A percentile compares a stretch with the other conserved stretches of the same genome.
Evolutionary conservation across 148 eudicot genomes (phyloP).

Genomic region (Beta vulgaris): DNA sequence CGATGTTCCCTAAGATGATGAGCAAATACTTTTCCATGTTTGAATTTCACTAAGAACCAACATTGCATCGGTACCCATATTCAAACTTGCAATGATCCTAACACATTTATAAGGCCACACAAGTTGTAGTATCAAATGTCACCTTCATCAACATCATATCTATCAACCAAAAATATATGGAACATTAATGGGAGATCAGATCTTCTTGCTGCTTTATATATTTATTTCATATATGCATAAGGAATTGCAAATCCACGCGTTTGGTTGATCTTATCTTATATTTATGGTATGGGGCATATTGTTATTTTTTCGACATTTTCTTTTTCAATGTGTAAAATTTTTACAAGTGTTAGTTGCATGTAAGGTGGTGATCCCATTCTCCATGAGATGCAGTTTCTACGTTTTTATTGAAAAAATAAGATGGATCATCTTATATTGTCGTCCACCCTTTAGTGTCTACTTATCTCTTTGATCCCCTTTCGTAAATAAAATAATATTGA

Average conservation of each 20-base stretch:
- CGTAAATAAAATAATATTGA: too few species aligned
- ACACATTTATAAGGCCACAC: not conserved
- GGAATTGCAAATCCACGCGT: too few species aligned
- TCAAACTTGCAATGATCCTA: not conserved
- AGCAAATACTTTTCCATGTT: not conserved
- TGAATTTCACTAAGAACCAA: not conserved
- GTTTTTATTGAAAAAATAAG: not conserved
- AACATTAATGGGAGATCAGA: slow-evolving; percentile 12
- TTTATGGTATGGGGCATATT: not conserved
- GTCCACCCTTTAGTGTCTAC: not conserved
- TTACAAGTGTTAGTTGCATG: slow-evolving; percentile 11
- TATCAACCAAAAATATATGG: not conserved
- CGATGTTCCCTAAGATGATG: not conserved
- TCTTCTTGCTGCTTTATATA: not conserved
- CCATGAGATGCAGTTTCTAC: slow-evolving; percentile 12
- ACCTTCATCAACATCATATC: not conserved
- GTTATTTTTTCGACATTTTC: not conserved
- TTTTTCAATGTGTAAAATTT: not conserved
- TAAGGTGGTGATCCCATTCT: not conserved
- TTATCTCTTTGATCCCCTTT: not conserved
- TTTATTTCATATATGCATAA: not conserved
- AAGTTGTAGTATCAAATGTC: slow-evolving; percentile 5
- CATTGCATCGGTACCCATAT: not conserved
- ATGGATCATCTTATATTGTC: not conserved
- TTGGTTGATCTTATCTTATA: slow-evolving; percentile 10